phyloP scores from a whole-genome alignment of 495 filamentous ascomycete species.

The Xylaria acuta region DNA sequence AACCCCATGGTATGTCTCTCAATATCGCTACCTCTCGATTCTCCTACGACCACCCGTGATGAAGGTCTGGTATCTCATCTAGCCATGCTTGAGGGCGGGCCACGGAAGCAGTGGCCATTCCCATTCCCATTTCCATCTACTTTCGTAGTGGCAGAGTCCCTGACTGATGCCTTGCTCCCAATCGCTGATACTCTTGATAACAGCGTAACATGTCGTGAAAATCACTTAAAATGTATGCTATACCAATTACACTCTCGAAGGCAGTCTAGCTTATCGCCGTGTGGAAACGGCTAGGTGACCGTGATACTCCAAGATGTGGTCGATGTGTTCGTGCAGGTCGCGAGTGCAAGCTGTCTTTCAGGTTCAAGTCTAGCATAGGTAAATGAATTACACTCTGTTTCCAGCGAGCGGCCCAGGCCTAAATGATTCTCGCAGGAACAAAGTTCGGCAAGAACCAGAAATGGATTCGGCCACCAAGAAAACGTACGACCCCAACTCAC shows the following conservation, averaged over 20 bases:
- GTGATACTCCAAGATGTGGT: slow-evolving; percentile 50
- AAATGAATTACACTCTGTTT: background rate
- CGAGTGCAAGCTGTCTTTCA: slow-evolving; percentile 41
- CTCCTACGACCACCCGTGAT: background rate
- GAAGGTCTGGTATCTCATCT: background rate
- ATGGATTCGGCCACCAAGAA: slow-evolving; percentile 36
- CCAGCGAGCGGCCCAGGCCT: background rate
- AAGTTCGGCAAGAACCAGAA: slow-evolving; percentile 35
- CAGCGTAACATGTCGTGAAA: slow-evolving; percentile 53
- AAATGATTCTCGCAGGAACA: slow-evolving; percentile 28
- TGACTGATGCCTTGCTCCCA: background rate
- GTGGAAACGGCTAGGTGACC: slow-evolving; percentile 44
- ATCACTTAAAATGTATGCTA: slow-evolving; percentile 53
- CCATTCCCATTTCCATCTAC: background rate
- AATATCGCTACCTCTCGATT: background rate
- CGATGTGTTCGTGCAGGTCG: slow-evolving; percentile 44
- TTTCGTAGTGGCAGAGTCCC: background rate
- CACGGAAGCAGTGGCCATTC: background rate
- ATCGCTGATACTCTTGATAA: slow-evolving; percentile 31
- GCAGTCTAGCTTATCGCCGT: slow-evolving; percentile 2
- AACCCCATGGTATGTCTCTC: slow-evolving; percentile 38
- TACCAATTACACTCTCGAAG: background rate
- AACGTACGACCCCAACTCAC: slow-evolving; percentile 26
- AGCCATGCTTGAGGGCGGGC: background rate
- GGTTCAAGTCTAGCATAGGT: slow-evolving; percentile 42